phyloP scores from a whole-genome alignment of 1,139 yeast species.

The Blastobotrys malaysiensis region DNA sequence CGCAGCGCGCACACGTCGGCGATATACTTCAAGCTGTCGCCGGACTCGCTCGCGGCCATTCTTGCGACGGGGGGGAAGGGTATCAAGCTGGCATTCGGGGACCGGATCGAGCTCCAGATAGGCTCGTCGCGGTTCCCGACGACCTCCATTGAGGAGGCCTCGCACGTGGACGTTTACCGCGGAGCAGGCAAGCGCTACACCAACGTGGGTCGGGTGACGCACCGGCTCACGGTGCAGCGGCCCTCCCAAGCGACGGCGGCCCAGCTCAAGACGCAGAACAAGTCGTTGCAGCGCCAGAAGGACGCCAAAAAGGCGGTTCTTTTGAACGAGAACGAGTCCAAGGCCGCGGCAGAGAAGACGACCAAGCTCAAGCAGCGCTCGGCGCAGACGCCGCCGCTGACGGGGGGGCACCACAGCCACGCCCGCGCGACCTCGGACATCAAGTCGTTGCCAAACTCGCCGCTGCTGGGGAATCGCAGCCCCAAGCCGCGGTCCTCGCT shows the following conservation, averaged over 20 bases:
- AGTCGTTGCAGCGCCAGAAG: constrained; percentile 18
- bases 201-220: constrained; percentile 23
- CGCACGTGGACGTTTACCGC: constrained; percentile 16
- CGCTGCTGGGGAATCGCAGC: constrained; percentile 4
- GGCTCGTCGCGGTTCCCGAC: constrained; percentile 15
- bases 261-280: constrained; percentile 21
- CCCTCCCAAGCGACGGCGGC: constrained; percentile 12
- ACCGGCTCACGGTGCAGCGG: constrained; percentile 19
- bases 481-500: not conserved
- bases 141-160: constrained; percentile 17
- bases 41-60: constrained; percentile 23
- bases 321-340: not conserved
- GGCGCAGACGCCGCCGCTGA: constrained; percentile 18
- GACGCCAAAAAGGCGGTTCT: constrained; percentile 24
- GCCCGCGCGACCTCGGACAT: constrained; percentile 14
- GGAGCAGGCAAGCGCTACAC: constrained; percentile 9
- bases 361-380: constrained; percentile 1
- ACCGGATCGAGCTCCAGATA: constrained; percentile 14
- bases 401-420: constrained; percentile 13
- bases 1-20: constrained; percentile 19
- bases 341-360: constrained; percentile 1
- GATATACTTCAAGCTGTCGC: constrained; percentile 28
- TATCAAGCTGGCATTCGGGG: constrained; percentile 14
- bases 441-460: constrained; percentile 15
- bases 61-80: constrained; percentile 15